Percentiles rank a stretch among this genome's conserved stretches.
Conservation (phyloP, 371 early-diverging fungal species). For the Nosema muscidifuracis region DNA sequence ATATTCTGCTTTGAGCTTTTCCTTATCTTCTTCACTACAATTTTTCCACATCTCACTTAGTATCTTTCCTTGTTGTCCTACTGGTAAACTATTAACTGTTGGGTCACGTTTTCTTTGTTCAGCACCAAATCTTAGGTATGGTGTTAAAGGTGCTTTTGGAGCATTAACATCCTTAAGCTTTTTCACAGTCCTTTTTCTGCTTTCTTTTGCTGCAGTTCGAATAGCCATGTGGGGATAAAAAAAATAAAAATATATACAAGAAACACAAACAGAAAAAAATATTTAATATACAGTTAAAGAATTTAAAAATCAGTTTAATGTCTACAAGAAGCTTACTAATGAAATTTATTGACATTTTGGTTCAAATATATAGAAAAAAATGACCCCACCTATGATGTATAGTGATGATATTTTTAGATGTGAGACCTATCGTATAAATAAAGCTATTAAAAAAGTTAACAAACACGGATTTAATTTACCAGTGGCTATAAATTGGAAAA, state of each 20-base stretch:
- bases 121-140: conserved; percentile 57
- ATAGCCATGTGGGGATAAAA: conserved; percentile 17
- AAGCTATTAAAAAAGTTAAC: not conserved
- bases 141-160: conserved; percentile 61
- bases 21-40: conserved; percentile 45
- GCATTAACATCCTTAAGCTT: conserved; percentile 60
- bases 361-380: too few species aligned
- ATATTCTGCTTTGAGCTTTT: conserved; percentile 49
- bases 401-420: not conserved
- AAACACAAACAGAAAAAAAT: not conserved
- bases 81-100: conserved; percentile 18
- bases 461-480: not conserved
- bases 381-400: too few species aligned
- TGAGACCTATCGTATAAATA: not conserved
- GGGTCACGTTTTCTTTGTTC: conserved; percentile 49
- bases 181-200: conserved; percentile 45
- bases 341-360: too few species aligned
- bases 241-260: conserved; percentile 1
- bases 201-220: conserved; percentile 14
- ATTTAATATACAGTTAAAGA: not conserved
- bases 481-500: not conserved
- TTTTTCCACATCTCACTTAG: conserved; percentile 51
- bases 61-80: conserved; percentile 51
- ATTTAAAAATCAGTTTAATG: not conserved
- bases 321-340: too few species aligned